Percentiles rank a stretch among this genome's conserved stretches.
Evolutionary conservation across 768 basidiomycete species (phyloP).

Genomic region (Lactifluus echinatus): DNA sequence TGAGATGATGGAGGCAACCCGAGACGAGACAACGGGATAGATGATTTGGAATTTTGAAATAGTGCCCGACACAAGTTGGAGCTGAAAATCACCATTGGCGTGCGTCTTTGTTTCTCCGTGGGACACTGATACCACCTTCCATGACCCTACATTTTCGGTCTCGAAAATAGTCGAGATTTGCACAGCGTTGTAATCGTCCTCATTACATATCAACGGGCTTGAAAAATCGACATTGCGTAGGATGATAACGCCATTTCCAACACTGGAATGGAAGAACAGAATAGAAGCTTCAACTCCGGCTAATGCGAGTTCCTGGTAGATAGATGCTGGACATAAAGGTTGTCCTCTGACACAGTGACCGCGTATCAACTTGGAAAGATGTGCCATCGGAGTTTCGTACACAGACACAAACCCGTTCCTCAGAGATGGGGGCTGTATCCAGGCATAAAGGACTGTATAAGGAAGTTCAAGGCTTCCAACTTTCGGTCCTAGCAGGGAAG

Average conservation of each 20-base stretch:
- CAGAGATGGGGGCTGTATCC: conserved; percentile 24
- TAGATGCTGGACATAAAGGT: conserved; percentile 56
- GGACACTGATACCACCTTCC: conserved; percentile 38
- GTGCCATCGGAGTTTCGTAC: conserved; percentile 45
- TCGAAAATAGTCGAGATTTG: conserved; percentile 33
- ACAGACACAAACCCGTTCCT: conserved; percentile 32
- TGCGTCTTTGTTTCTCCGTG: conserved; percentile 29
- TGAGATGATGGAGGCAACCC: conserved; percentile 26
- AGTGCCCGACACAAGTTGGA: conserved; percentile 28
- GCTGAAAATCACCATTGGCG: conserved; percentile 35
- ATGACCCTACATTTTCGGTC: conserved; percentile 32
- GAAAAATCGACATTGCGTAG: conserved; percentile 40
- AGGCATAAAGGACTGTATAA: conserved; percentile 31
- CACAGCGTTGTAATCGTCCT: conserved; percentile 28
- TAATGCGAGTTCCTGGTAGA: conserved; percentile 50
- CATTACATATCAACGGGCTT: conserved; percentile 45
- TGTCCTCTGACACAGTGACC: conserved; percentile 46
- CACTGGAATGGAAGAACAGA: conserved; percentile 25
- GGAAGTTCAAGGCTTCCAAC: conserved; percentile 22
- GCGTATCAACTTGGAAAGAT: conserved; percentile 37
- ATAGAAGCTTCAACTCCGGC: conserved; percentile 36
- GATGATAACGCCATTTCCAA: conserved; percentile 30
- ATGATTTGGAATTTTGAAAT: conserved; percentile 32
- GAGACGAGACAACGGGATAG: conserved; percentile 30
- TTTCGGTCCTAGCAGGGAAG: background rate